Base-by-base conservation (phyloP, 257 asterid species). In the Orobanche coerulescens region DNA sequence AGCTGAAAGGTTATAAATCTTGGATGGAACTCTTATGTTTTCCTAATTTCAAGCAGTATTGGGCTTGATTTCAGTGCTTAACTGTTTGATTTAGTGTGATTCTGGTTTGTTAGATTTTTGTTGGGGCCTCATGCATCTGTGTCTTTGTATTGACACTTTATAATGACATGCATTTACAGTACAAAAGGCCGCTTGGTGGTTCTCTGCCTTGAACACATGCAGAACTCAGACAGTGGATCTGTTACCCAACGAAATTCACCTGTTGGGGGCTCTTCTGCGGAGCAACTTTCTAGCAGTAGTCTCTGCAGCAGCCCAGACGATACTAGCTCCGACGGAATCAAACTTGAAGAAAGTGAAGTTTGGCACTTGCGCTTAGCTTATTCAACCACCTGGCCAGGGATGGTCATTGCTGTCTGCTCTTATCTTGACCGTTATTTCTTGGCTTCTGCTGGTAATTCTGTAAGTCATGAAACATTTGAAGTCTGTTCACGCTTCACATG, bases 101-200 rank as follows among this genome's bases (percentile, higher is more conserved):
- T 73, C 24, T 67, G 30, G 36, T 28, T 31, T 53, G 13, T 6
- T 24, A 48, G 39, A 22, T 71, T 18, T 20, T 62, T 71, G 4
- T 26, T 53, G 36, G 39, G 66, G 68, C 40, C 55, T 48, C 33
- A 42, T 62, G 48, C 59, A 61, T 58, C 64, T 24, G 59, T 65
- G 47, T 68, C 33, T 54, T 14, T 73, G 48, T 30, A 24, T 54
- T 73, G 60, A 69, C 56, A 20, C 58, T 26, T 42, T 28, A 20
- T 25, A n/a, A 8, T 63, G 66, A 10, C 25, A 20, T 59, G 68
- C 44, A 19, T 71, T 67, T 73, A 71, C 88, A 86, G 96, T 62
- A 88, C 95, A 43, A 84, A 73, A 79, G 98, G 97, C 23, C 98
- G 95, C 69, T 65, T 92, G 81, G 69, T 88, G 69, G 90, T 92